Percentiles rank a stretch among this genome's conserved stretches.
phyloP scores from a whole-genome alignment of 495 filamentous ascomycete genomes.

The Podospora tetraspora region DNA sequence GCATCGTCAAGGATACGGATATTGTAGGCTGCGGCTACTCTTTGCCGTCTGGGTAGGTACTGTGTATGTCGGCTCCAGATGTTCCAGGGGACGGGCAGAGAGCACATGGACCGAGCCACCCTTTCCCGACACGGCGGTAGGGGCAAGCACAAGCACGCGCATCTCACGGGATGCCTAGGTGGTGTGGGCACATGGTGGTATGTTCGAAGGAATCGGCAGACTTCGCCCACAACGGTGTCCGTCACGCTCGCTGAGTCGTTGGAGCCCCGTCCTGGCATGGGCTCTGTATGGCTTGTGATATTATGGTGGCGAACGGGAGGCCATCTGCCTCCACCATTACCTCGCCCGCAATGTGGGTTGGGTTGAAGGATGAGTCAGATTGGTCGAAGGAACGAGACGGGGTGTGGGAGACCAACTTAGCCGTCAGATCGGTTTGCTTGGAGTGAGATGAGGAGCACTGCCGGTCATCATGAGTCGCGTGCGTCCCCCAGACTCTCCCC shows the following conservation, averaged over 20 bases:
- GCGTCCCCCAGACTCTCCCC: background rate
- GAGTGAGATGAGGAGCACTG: background rate
- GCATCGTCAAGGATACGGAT: background rate
- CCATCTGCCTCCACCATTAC: background rate
- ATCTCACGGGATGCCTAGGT: background rate
- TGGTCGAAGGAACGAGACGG: slow-evolving; percentile 1
- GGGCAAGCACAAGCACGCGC: background rate
- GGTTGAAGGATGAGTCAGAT: slow-evolving; percentile 12
- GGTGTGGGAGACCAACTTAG: background rate
- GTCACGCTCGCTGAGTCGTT: background rate
- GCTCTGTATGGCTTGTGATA: background rate
- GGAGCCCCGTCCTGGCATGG: background rate
- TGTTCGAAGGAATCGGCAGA: background rate
- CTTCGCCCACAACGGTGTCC: background rate
- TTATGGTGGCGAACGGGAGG: background rate
- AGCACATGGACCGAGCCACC: background rate
- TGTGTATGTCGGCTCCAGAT: background rate
- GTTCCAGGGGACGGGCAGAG: background rate
- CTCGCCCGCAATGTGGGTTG: background rate
- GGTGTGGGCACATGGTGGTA: background rate
- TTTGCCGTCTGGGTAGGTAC: background rate
- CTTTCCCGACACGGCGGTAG: background rate
- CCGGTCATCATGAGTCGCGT: background rate
- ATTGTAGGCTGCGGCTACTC: background rate
- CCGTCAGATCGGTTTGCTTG: background rate